phyloP scores from a whole-genome alignment of 805 yeast genomes.

The Sugiyamaella smithiae region DNA sequence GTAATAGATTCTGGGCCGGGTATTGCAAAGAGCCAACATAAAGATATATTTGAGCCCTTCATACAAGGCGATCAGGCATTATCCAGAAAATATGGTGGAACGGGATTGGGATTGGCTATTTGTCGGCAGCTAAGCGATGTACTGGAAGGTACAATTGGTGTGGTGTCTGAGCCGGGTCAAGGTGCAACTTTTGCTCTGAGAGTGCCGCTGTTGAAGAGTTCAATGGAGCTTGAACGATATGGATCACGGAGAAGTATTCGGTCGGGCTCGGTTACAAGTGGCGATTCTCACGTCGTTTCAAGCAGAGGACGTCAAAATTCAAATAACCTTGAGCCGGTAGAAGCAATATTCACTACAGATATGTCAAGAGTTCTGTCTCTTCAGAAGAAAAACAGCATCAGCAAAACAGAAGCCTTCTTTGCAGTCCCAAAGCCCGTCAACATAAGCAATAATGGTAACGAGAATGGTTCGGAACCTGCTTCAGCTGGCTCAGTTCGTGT shows the following conservation, averaged over 20 bases:
- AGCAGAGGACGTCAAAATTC: background rate
- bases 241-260: constrained; percentile 3
- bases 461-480: background rate
- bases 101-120: constrained; percentile 87
- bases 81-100: constrained; percentile 89
- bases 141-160: constrained; percentile 80
- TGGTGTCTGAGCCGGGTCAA: constrained; percentile 70
- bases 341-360: background rate
- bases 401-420: background rate
- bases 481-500: constrained; percentile 34
- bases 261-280: background rate
- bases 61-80: constrained; percentile 95
- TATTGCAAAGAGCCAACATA: constrained; percentile 73
- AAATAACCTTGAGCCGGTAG: background rate
- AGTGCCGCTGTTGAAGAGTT: constrained; percentile 37
- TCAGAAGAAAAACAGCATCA: background rate
- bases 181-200: constrained; percentile 85
- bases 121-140: constrained; percentile 84
- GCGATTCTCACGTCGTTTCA: background rate
- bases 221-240: background rate
- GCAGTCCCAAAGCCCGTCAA: constrained; percentile 9
- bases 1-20: constrained; percentile 94
- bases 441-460: constrained; percentile 2
- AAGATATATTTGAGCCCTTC: constrained; percentile 89
- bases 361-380: constrained; percentile 1